Base-by-base conservation (phyloP, 768 basidiomycete species). In the Postia placenta region DNA sequence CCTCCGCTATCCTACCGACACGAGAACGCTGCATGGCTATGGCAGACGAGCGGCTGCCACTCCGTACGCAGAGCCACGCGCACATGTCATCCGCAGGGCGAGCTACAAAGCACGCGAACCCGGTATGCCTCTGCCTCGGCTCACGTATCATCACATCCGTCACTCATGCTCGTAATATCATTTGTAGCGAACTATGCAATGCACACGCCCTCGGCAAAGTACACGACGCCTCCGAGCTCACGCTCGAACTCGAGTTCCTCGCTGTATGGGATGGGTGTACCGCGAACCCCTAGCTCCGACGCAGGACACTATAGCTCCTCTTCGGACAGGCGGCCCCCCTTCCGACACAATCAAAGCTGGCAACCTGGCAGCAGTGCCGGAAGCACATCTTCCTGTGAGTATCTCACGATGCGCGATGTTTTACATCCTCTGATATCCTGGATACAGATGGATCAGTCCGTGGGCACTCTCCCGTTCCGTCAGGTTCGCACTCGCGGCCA, bases 191-290 rank as follows among this genome's bases (percentile, higher is more conserved):
- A 51, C n/a, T 24, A 51, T 22, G 58, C 52, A 46, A 50, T 59
- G 47, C 52, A 61, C 56, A 54, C 61, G 47, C 54, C 60, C 14
- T 47, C 63, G 5, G 39, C 52, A 5, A 55, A 53, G 22, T 57
- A 61, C 50, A 56, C 53, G 47, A 67, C 66, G 3, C 65, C 71
- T 43, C 45, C 66, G 11, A 79, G 78, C 40, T 75, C 75, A 37
- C 72, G 74, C 19, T 75, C 78, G n/a, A 72, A 71, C 47, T 79
- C 77, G 4, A 74, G 67, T 52, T 74, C 75, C 9, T 80, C 80
- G 0, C 56, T 77, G 27, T 67, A 67, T 30, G 67, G 68, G 20
- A 70, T 69, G 33, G 59, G 64, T 12, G 50, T 50, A 7, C 63
- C 62, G 22, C 46, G 65, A 17, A 56, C 57, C 9, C 67, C 65